A percentile compares a stretch with the other conserved stretches of the same genome.
phyloP scores from a whole-genome alignment of 306 rosid genomes.

The Ziziphus jujuba region DNA sequence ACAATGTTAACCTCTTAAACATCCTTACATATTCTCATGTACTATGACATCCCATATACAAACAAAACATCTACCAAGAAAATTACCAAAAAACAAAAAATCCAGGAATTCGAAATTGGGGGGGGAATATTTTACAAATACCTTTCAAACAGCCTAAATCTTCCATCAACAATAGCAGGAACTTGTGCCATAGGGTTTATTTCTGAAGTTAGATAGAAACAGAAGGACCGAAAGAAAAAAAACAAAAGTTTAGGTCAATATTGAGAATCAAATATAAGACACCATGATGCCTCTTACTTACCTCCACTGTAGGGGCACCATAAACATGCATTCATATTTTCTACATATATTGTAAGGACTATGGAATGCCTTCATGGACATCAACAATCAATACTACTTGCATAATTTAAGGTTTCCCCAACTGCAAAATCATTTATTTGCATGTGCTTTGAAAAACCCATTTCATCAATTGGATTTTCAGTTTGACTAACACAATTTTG shows the following conservation, averaged over 20 bases:
- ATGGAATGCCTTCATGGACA: too few species aligned
- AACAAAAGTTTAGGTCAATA: background rate
- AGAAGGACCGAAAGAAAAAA: background rate
- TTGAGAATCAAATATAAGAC: background rate
- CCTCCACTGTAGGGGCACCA: background rate
- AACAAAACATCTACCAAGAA: background rate
- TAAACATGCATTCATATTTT: background rate
- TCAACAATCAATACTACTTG: too few species aligned
- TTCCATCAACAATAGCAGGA: constrained; percentile 85
- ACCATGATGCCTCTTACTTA: background rate
- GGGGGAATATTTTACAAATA: constrained; percentile 12
- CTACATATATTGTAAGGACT: too few species aligned
- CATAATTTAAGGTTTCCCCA: background rate
- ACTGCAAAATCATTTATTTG: background rate
- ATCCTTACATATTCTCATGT: background rate
- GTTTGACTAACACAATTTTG: background rate
- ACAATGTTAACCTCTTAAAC: background rate
- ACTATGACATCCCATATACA: background rate
- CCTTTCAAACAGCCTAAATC: constrained; percentile 85
- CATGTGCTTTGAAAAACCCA: background rate
- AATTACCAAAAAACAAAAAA: background rate
- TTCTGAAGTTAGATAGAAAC: constrained; percentile 44
- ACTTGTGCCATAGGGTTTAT: constrained; percentile 75
- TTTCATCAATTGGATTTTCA: background rate
- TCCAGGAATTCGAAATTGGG: background rate